These are phyloP conservation scores for Saksenaea oblongispora DNA, from an alignment of 371 early-diverging fungal species.

Conservation along the genomic window DNA sequence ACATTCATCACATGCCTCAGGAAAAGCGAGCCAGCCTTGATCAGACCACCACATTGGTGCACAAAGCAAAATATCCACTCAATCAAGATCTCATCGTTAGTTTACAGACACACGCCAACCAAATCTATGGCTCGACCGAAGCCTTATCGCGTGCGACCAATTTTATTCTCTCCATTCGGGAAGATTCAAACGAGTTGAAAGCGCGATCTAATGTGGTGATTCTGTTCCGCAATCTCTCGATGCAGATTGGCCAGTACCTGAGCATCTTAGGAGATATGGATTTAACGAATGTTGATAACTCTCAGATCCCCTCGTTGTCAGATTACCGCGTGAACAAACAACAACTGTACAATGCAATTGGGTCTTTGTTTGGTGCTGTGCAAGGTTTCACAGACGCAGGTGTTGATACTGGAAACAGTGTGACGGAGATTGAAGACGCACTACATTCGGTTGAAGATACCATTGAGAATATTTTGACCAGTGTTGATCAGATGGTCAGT, in stretches of 20 bases:
- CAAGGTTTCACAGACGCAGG: conserved; percentile 60
- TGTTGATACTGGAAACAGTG: conserved; percentile 25
- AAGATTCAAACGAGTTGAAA: background rate
- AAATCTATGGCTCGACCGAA: conserved; percentile 45
- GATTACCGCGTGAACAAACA: conserved; percentile 60
- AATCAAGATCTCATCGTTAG: conserved; percentile 51
- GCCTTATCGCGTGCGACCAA: conserved; percentile 37
- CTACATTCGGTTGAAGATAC: conserved; percentile 44
- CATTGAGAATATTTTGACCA: conserved; percentile 35
- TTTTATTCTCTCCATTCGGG: conserved; percentile 19
- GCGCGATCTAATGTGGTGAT: conserved; percentile 30
- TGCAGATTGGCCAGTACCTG: conserved; percentile 37
- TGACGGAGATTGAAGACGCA: conserved; percentile 42
- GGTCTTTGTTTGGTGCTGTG: conserved; percentile 65
- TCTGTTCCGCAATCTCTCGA: conserved; percentile 41
- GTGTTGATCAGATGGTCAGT: conserved; percentile 39
- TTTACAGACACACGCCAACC: conserved; percentile 48
- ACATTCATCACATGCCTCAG: background rate
- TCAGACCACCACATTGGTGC: conserved; percentile 6
- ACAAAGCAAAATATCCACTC: conserved; percentile 40
- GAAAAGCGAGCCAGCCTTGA: conserved; percentile 6
- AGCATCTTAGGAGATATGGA: conserved; percentile 32
- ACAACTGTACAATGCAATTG: conserved; percentile 63
- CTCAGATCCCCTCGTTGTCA: conserved; percentile 19
- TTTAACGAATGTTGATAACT: conserved; percentile 23